These are phyloP conservation scores for Penicillium angulare DNA, from an alignment of 495 filamentous ascomycete genomes.

Conservation along the genomic window DNA sequence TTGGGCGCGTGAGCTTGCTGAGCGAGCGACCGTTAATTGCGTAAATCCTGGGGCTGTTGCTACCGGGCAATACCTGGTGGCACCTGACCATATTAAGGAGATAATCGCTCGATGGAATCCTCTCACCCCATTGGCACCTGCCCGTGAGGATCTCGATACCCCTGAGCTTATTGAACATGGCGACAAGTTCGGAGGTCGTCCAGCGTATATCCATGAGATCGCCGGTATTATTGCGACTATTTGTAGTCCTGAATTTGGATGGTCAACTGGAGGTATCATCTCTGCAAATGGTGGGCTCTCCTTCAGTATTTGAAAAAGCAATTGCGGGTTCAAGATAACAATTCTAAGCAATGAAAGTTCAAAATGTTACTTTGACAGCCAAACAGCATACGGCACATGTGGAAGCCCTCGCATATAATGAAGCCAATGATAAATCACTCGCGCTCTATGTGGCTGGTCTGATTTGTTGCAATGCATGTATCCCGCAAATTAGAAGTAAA, in stretches of 20 bases:
- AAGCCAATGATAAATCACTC: too few species aligned
- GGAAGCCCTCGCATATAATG: too few species aligned
- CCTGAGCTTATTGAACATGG: conserved; percentile 31
- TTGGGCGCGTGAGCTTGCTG: conserved; percentile 70
- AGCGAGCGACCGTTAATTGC: conserved; percentile 70
- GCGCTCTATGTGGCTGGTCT: too few species aligned
- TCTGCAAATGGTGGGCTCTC: conserved; percentile 67
- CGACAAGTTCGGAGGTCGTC: conserved; percentile 53
- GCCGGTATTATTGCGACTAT: conserved; percentile 74
- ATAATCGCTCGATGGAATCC: neutral
- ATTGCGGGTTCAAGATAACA: too few species aligned
- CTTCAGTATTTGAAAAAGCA: too few species aligned
- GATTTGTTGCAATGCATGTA: too few species aligned
- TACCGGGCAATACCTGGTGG: conserved; percentile 58
- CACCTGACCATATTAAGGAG: conserved; percentile 17
- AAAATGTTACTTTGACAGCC: too few species aligned
- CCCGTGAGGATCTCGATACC: neutral
- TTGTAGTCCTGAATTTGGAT: conserved; percentile 62
- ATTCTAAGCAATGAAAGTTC: too few species aligned
- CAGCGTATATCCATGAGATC: conserved; percentile 51
- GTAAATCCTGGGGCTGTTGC: conserved; percentile 77
- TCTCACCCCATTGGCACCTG: neutral
- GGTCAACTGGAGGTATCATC: conserved; percentile 73
- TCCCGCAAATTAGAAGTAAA: too few species aligned
- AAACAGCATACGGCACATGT: too few species aligned